Percentiles rank a stretch among this genome's conserved stretches.
Conservation (phyloP, 2,329 filamentous ascomycete genomes). For the Fusarium brachygibbosum region DNA sequence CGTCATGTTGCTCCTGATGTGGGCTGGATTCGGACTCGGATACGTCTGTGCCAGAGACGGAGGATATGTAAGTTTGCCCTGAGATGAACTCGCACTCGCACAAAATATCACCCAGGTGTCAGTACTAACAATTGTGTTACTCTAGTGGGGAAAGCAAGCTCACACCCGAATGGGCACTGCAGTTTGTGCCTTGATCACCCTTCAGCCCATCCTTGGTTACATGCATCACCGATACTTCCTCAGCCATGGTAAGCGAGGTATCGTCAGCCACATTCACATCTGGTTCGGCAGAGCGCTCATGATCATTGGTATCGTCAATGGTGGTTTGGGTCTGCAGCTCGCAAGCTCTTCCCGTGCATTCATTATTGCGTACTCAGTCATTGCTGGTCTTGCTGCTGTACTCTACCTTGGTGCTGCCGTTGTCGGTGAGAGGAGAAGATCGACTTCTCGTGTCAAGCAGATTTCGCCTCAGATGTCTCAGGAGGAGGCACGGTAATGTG, state of each 20-base stretch:
- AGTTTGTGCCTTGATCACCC: conserved; percentile 65
- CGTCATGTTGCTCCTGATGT: conserved; percentile 68
- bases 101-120: not conserved
- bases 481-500: conserved; percentile 30
- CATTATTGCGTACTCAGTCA: conserved; percentile 68
- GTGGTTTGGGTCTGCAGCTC: conserved; percentile 71
- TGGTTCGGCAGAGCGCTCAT: conserved; percentile 73
- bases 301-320: conserved; percentile 71
- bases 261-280: conserved; percentile 69
- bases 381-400: conserved; percentile 64
- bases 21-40: conserved; percentile 71
- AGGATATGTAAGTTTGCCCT: conserved; percentile 57
- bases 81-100: conserved; percentile 14
- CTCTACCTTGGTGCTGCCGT: conserved; percentile 57
- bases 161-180: conserved; percentile 71
- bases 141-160: conserved; percentile 64
- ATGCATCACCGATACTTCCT: conserved; percentile 69
- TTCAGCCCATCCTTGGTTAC: conserved; percentile 71
- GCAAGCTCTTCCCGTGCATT: conserved; percentile 57
- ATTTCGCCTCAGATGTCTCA: conserved; percentile 48
- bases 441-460: conserved; percentile 28
- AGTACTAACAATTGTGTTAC: conserved; percentile 32
- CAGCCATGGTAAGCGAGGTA: conserved; percentile 61
- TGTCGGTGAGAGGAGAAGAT: conserved; percentile 33
- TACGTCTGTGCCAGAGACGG: conserved; percentile 61